Conservation (phyloP, 78 protist species). For the Trichosphaerium sp. region DNA sequence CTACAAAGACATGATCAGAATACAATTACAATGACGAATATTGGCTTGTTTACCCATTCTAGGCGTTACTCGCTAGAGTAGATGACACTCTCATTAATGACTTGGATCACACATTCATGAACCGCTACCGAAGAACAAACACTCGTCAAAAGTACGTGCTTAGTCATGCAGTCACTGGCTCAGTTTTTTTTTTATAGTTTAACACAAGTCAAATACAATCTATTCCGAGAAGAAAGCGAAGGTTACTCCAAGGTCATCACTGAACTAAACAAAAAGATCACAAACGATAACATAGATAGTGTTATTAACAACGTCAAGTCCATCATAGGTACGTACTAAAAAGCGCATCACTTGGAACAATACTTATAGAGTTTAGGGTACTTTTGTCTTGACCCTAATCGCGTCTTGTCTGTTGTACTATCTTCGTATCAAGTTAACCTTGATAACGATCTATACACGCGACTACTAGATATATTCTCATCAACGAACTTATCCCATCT, state of each 20-base stretch:
- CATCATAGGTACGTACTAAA: background rate
- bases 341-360: background rate
- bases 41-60: too few species aligned
- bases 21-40: too few species aligned
- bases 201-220: slow-evolving; percentile 48
- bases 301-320: slow-evolving; percentile 17
- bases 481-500: too few species aligned
- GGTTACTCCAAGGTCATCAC: slow-evolving; percentile 62
- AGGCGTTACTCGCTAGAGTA: too few species aligned
- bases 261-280: slow-evolving; percentile 24
- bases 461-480: too few species aligned
- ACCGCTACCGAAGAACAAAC: too few species aligned
- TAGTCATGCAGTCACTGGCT: too few species aligned
- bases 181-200: slow-evolving; percentile 3
- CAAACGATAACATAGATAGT: slow-evolving; percentile 7
- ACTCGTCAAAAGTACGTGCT: too few species aligned
- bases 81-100: too few species aligned
- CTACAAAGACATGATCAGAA: too few species aligned
- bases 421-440: slow-evolving; percentile 31
- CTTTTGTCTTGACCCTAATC: slow-evolving; percentile 67
- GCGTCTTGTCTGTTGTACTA: slow-evolving; percentile 56
- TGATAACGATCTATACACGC: background rate
- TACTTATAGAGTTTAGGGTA: slow-evolving; percentile 11
- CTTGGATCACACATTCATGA: too few species aligned
- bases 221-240: slow-evolving; percentile 64